Base-by-base conservation (phyloP, 768 basidiomycete genomes). In the Boletus sp. region DNA sequence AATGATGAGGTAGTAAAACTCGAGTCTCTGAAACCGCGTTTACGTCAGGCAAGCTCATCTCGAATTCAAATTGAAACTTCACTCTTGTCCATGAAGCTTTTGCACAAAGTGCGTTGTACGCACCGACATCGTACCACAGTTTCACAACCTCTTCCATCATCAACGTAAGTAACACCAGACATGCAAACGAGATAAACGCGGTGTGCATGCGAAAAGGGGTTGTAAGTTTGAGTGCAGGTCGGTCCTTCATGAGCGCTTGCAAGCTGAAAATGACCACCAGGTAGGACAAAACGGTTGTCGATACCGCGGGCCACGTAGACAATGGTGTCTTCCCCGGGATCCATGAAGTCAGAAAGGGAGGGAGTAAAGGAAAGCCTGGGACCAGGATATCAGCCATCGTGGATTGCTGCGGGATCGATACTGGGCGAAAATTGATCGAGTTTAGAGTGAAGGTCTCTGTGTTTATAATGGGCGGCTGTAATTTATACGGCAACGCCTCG, bases 1-100 rank as follows among this genome's bases (percentile, higher is more conserved):
- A 77, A 97, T 97, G 76, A 97, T 75, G 77, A 98, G 93, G 77
- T 98, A 98, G 77, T 90, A 97, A 64, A 93, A 86, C 74, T 96
- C 88, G 74, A 97, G 78, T 65, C 82, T 82, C 93, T 95, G 67
- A 32, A 56, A 47, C 2, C 25, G 25, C 33, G 13, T 45, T 47
- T 45, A 19, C 44, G 43, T 50, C 39, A 60, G 55, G 43, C 11
- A 17, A 43, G 17, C 33, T 29, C 49, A 51, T 39, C 34, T 48
- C 39, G 39, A 46, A 33, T 30, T 35, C 47, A 21, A 47, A 46
- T 30, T 37, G 34, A 41, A 25, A 80, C 83, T 70, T 57, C 63
- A 94, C 93, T 62, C 84, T 79, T 35, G 94, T 94, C 90, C 91
- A 98, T 50, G 93, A 83, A 4, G 74, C 67, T 17, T 76, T 71